Evolutionary conservation across 441 rosid species (phyloP).

Genomic region (Croton laevigatus): DNA sequence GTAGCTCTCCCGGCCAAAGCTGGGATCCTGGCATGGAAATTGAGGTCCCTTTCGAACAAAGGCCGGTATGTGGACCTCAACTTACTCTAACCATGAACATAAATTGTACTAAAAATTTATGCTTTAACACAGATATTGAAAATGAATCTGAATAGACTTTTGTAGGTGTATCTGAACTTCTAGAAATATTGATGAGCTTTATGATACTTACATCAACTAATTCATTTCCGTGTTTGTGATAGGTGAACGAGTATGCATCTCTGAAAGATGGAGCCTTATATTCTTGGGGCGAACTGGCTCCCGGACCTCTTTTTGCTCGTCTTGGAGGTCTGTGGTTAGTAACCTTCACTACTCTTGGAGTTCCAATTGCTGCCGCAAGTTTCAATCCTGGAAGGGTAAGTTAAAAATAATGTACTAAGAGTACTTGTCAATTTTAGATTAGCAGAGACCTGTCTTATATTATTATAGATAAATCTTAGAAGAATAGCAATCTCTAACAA

Average conservation of each 20-base stretch:
- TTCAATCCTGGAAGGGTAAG: slow-evolving; percentile 84
- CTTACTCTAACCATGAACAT: neutral
- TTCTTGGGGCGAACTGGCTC: slow-evolving; percentile 87
- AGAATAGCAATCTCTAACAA: neutral
- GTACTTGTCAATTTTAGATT: neutral
- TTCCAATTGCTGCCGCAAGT: slow-evolving; percentile 92
- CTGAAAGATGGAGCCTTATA: slow-evolving; percentile 74
- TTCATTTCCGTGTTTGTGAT: slow-evolving; percentile 13
- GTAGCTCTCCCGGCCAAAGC: slow-evolving; percentile 60
- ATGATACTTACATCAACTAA: neutral
- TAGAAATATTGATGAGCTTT: neutral
- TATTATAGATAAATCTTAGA: neutral
- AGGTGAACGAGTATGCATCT: slow-evolving; percentile 90
- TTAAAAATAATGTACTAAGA: neutral
- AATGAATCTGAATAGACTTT: neutral
- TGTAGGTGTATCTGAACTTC: neutral
- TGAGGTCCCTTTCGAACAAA: slow-evolving; percentile 86
- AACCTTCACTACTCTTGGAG: slow-evolving; percentile 76
- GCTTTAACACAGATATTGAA: neutral
- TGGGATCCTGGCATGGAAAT: slow-evolving; percentile 91
- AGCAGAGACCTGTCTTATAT: neutral
- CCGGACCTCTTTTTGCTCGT: slow-evolving; percentile 62
- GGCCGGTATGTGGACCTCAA: slow-evolving; percentile 57
- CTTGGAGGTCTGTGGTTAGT: slow-evolving; percentile 84
- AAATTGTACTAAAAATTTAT: neutral